Base-by-base conservation (phyloP, 306 rosid species). In the Elaeagnus macrophylla region DNA sequence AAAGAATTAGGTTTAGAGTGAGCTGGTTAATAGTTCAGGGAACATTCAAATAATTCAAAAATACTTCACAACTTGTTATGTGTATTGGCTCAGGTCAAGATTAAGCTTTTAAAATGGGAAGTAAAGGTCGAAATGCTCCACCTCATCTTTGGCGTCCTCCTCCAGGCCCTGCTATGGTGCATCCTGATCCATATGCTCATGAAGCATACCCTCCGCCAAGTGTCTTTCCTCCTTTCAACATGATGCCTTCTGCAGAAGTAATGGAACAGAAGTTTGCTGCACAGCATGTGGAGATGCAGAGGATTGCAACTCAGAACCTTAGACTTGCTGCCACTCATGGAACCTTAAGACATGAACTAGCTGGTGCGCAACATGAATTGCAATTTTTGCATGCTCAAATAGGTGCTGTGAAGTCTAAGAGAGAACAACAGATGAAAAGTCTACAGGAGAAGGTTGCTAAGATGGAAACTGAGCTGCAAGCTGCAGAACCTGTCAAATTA, bases 221-320 rank as follows among this genome's bases (percentile, higher is more conserved):
- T 10, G 53, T 59, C 42, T 83, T 70, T 54, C 61, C 88, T 8
- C 94, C 84, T 1, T 84, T 72, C 19, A 89, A 87, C 39, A 61
- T 84, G 68, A 52, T 84, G 62, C 96, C 94, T 12, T 86, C 85
- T 6, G 91, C 96, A 0, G 85, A 80, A 64, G 81, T 86, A 25
- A 65, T 91, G 95, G 96, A 86, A 67, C 99, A 91, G 77, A 86
- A 87, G 80, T 77, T 91, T 13, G 95, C 93, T 10, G 72, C 85
- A 3, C 99, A 91, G 68, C 99, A 91, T 53, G 79, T 67, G n/a
- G 99, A 91, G 79, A 87, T 84, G 86, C 95, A 87, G 79, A 77
- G 81, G 16, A 78, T 91, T 9, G 91, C 68, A 0, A 71, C 79
- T 0, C 96, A 91, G 78, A 91, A 91, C 48, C 99, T 84, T 75